A percentile compares a stretch with the other conserved stretches of the same genome.
These are phyloP conservation scores for Raddia guianensis DNA, from an alignment of 176 grass and related monocot species.

Conservation along the genomic window DNA sequence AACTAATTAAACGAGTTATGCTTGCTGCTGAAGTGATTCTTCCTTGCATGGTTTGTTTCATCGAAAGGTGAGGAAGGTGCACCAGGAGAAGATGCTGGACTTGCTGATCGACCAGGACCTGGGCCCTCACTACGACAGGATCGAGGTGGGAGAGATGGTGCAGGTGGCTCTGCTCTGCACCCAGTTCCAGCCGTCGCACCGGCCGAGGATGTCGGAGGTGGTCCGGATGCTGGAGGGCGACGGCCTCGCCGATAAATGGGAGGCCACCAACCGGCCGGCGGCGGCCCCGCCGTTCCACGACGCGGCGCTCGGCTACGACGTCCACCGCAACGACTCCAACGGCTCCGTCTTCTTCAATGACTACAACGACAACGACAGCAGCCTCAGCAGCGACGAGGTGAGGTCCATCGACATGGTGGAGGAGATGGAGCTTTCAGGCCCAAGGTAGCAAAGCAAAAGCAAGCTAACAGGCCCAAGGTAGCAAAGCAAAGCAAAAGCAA, in stretches of 20 bases:
- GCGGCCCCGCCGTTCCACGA: not conserved
- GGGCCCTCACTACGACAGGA: slow-evolving; percentile 60
- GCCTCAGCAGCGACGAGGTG: slow-evolving; percentile 61
- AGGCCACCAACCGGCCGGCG: slow-evolving; percentile 49
- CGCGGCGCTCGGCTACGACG: slow-evolving; percentile 24
- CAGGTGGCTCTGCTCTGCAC: slow-evolving; percentile 73
- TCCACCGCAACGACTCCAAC: slow-evolving; percentile 47
- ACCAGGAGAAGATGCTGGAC: slow-evolving; percentile 65
- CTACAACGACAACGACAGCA: slow-evolving; percentile 53
- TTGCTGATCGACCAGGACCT: slow-evolving; percentile 64
- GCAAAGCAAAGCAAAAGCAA: not conserved
- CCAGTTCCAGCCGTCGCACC: slow-evolving; percentile 71
- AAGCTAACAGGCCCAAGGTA: slow-evolving; percentile 75
- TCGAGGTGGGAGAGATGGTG: slow-evolving; percentile 77
- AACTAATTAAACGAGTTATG: not conserved
- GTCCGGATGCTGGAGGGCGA: slow-evolving; percentile 82
- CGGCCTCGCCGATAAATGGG: slow-evolving; percentile 81
- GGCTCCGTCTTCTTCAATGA: slow-evolving; percentile 59
- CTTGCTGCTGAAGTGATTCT: not conserved
- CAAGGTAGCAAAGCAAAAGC: slow-evolving; percentile 45
- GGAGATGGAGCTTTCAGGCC: slow-evolving; percentile 82
- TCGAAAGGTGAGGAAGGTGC: slow-evolving; percentile 75
- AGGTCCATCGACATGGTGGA: slow-evolving; percentile 59
- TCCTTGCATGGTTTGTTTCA: not conserved
- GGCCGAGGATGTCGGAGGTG: slow-evolving; percentile 77